A percentile compares a stretch with the other conserved stretches of the same genome.
Evolutionary conservation across 129 eudicot genomes (phyloP).

Genomic region (Arctium lappa): DNA sequence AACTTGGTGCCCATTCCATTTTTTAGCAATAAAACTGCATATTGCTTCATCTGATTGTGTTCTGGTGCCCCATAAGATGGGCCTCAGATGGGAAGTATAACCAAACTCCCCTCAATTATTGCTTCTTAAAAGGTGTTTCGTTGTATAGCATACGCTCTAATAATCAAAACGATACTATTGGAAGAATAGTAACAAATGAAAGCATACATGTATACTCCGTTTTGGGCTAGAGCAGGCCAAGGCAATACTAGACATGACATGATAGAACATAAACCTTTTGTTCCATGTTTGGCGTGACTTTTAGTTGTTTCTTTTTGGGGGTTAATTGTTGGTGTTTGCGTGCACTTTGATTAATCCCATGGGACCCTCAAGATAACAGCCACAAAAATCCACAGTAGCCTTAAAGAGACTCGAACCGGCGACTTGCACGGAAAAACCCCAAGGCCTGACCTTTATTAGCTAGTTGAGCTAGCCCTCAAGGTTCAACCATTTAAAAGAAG

Average conservation of each 20-base stretch:
- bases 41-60: background rate
- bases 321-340: background rate
- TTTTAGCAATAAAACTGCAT: background rate
- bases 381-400: background rate
- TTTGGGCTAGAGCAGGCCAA: no score
- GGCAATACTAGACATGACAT: no score
- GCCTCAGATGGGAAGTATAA: constrained; percentile 18
- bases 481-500: background rate
- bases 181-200: no score
- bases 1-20: constrained; percentile 13
- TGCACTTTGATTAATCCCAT: background rate
- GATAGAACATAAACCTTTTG: no score
- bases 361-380: no score
- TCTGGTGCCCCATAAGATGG: background rate
- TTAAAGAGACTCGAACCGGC: background rate
- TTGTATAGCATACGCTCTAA: background rate
- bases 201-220: no score
- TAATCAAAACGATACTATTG: background rate
- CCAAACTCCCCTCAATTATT: background rate
- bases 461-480: background rate
- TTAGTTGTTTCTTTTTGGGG: background rate
- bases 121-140: background rate
- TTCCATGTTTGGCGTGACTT: background rate
- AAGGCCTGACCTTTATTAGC: background rate
- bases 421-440: background rate